Evolutionary conservation across 805 yeast species (phyloP).

Genomic region (Metschnikowia vanudenii): DNA sequence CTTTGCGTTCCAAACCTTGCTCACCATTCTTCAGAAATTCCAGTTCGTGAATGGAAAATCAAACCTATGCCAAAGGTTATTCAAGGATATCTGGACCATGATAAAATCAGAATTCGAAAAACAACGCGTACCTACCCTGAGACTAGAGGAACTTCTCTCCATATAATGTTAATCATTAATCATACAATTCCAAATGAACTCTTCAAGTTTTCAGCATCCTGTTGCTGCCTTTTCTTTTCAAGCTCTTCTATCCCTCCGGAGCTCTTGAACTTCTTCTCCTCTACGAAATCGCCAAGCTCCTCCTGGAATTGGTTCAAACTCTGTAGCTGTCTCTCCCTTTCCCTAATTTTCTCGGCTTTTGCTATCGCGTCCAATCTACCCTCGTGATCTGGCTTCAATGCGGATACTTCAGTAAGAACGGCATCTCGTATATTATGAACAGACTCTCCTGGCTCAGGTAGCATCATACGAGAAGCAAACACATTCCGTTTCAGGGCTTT

Average conservation of each 20-base stretch:
- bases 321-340: slow-evolving; percentile 61
- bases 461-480: slow-evolving; percentile 42
- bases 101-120: slow-evolving; percentile 1
- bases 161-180: not conserved
- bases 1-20: slow-evolving; percentile 17
- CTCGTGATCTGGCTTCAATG: slow-evolving; percentile 81
- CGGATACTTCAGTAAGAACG: slow-evolving; percentile 72
- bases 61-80: slow-evolving; percentile 8
- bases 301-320: slow-evolving; percentile 69
- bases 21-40: slow-evolving; percentile 16
- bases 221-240: slow-evolving; percentile 63
- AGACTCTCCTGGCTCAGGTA: slow-evolving; percentile 64
- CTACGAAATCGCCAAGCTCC: slow-evolving; percentile 84
- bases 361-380: slow-evolving; percentile 83
- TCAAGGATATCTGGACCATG: slow-evolving; percentile 8
- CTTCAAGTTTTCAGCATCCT: slow-evolving; percentile 71
- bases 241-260: slow-evolving; percentile 89
- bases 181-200: slow-evolving; percentile 40
- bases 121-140: slow-evolving; percentile 1
- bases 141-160: not conserved
- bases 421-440: slow-evolving; percentile 68
- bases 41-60: slow-evolving; percentile 13
- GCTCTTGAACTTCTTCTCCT: slow-evolving; percentile 67
- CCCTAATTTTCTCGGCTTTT: slow-evolving; percentile 78
- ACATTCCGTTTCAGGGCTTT: slow-evolving; percentile 46